These are phyloP conservation scores for Geotrichum carabidarum DNA, from an alignment of 1,139 yeast genomes.

Conservation along the genomic window DNA sequence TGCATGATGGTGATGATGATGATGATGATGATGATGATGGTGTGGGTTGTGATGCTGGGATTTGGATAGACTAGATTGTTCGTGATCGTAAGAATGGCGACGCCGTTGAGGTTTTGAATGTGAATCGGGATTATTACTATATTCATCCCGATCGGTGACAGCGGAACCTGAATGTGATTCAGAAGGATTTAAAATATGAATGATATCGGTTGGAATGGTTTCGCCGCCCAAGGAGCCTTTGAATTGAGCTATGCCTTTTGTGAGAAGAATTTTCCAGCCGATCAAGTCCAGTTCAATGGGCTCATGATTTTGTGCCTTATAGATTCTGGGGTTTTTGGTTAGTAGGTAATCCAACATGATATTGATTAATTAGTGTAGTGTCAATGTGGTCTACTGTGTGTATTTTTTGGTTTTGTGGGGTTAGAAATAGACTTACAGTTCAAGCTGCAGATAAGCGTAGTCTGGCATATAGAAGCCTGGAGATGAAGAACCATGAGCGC, in stretches of 20 bases:
- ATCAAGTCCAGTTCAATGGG: conserved; percentile 35
- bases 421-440: conserved; percentile 32
- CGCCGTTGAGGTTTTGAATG: background rate
- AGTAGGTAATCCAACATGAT: background rate
- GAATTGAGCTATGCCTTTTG: conserved; percentile 36
- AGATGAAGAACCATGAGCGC: background rate
- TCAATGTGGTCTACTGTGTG: background rate
- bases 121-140: background rate
- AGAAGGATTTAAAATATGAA: conserved; percentile 27
- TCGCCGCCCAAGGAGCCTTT: conserved; percentile 42
- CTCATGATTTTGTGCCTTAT: conserved; percentile 2
- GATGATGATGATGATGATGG: background rate
- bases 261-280: conserved; percentile 43
- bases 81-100: conserved; percentile 2
- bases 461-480: conserved; percentile 30
- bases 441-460: conserved; percentile 39
- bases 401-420: no score
- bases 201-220: conserved; percentile 42
- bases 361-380: background rate
- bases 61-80: background rate
- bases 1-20: background rate
- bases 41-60: background rate
- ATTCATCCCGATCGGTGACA: background rate
- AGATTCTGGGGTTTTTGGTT: background rate
- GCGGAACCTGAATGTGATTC: background rate